Base-by-base conservation (phyloP, 495 filamentous ascomycete genomes). In the Delitschia confertaspora region DNA sequence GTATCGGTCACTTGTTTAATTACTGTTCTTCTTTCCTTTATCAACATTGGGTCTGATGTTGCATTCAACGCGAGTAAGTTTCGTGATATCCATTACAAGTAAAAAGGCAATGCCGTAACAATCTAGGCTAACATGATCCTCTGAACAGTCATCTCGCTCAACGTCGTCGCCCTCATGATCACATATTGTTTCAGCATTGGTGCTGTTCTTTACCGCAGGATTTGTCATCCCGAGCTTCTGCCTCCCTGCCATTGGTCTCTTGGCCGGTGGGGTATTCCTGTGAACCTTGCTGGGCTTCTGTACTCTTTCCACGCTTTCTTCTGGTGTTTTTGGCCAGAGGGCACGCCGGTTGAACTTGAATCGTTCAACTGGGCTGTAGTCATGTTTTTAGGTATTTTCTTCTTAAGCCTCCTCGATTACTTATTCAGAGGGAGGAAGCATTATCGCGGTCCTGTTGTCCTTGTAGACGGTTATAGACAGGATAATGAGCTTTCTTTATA, bases 1-100 rank as follows among this genome's bases (percentile, higher is more conserved):
- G 65, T 73, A 33, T 51, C 67, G 19, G 37, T 73, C 21, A 68
- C 69, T 4, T 65, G 69, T 44, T 38, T 59, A 16, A 62, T 72
- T 36, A 71, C 75, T 6, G 65, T 71, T 42, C 56, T 75, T 18
- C 59, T 82, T 1, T 75, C 74, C 0, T 58, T 79, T 17, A 78
- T 82, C 58, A 77, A 76, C 47, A 69, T 82, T 43, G 77, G 74
- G 19, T 78, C 74, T 0, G 45, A 63, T 5, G 64, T 68, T 8
- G 76, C 74, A 6, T 69, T 80, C 52, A 73, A 75, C 53, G 70
- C 69, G 6, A 65, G 73, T 35, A 55, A 69, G 33, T 70, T 68
- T 0, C 63, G 72, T 1, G n/a, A n/a, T n/a, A n/a, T n/a, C n/a
- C n/a, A n/a, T n/a, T n/a, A n/a, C n/a, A n/a, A n/a, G n/a, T 29